Conservation (phyloP, 2,329 filamentous ascomycete genomes). For the Pyricularia grisea region DNA sequence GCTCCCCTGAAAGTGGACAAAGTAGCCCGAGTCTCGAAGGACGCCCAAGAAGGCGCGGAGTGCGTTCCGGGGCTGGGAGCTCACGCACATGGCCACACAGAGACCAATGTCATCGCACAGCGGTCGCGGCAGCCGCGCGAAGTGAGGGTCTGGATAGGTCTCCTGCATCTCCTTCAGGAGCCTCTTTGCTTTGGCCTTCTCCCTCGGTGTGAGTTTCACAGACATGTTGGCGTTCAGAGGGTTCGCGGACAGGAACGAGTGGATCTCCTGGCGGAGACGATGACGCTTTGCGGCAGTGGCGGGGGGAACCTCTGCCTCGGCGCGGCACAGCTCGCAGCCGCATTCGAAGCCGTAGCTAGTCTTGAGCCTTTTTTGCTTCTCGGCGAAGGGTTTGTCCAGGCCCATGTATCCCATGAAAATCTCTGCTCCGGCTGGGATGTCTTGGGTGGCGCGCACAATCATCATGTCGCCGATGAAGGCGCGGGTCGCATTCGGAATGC, state of each 20-base stretch:
- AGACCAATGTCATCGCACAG: not conserved
- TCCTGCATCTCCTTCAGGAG: not conserved
- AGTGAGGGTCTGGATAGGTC: not conserved
- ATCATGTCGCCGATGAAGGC: slow-evolving; percentile 26
- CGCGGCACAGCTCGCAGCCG: not conserved
- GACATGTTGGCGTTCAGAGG: not conserved
- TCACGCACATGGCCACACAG: not conserved
- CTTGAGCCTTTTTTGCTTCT: not conserved
- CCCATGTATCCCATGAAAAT: slow-evolving; percentile 5
- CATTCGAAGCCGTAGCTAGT: not conserved
- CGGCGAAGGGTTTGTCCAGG: not conserved
- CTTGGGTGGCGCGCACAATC: slow-evolving; percentile 5
- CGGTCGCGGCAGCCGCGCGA: not conserved
- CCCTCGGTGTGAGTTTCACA: not conserved
- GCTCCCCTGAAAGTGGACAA: not conserved
- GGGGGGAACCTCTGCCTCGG: not conserved
- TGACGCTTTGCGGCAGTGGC: not conserved
- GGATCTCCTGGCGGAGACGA: not conserved
- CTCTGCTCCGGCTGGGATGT: slow-evolving; percentile 5
- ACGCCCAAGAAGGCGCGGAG: not conserved
- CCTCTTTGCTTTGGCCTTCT: not conserved
- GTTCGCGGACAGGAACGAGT: not conserved
- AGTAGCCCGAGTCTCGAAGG: not conserved
- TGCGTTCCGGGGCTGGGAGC: not conserved
- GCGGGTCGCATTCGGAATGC: slow-evolving; percentile 20